A percentile compares a stretch with the other conserved stretches of the same genome.
Conservation (phyloP, 306 rosid species). For the Rosa rugosa region DNA sequence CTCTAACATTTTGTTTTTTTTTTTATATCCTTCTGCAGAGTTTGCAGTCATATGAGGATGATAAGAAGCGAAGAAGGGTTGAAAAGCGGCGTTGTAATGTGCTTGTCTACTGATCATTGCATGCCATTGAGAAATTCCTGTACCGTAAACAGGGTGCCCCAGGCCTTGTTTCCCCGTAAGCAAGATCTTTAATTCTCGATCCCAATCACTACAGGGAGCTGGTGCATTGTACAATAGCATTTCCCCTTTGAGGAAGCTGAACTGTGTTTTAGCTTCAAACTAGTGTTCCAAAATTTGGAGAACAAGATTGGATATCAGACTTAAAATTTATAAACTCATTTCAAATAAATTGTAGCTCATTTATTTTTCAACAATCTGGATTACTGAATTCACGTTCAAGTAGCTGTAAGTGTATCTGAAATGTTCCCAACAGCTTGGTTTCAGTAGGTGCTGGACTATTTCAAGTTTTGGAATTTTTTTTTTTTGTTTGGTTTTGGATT, state of each 20-base stretch:
- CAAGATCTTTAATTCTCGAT: slow-evolving; percentile 3
- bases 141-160: slow-evolving; percentile 26
- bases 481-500: background rate
- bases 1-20: background rate
- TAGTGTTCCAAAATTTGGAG: slow-evolving; percentile 1
- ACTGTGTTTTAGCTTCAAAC: slow-evolving; percentile 8
- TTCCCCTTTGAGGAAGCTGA: background rate
- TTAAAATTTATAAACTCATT: slow-evolving; percentile 13
- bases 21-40: slow-evolving; percentile 5
- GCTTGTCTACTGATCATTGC: slow-evolving; percentile 41
- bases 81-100: slow-evolving; percentile 62
- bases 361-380: background rate
- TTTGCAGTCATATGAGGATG: slow-evolving; percentile 56
- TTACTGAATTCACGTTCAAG: background rate
- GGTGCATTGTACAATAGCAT: slow-evolving; percentile 29
- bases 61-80: slow-evolving; percentile 57
- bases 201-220: slow-evolving; percentile 20
- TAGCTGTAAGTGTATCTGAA: background rate
- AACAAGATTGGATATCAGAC: background rate
- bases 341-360: slow-evolving; percentile 29
- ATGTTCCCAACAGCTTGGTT: background rate
- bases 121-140: slow-evolving; percentile 14
- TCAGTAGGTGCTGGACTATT: background rate
- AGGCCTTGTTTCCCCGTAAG: slow-evolving; percentile 21
- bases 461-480: background rate